Percentiles rank a stretch among this genome's conserved stretches.
Evolutionary conservation across 1,139 yeast species (phyloP).

Genomic region (Candida pseudoviswanathii): DNA sequence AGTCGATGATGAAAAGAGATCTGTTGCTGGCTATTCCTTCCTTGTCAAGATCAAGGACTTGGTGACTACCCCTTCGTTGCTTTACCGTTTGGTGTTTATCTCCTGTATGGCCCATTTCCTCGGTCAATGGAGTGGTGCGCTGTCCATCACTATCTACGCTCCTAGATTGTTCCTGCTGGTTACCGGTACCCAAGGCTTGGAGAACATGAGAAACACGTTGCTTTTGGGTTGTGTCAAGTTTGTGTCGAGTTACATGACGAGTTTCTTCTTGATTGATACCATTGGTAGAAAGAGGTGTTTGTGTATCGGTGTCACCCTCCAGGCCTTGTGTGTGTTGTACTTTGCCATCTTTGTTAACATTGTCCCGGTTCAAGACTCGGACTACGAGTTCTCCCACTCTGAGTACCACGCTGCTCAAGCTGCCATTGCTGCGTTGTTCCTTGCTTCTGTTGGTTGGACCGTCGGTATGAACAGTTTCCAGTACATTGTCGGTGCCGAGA

Average conservation of each 20-base stretch:
- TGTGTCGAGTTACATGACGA: conserved; percentile 37
- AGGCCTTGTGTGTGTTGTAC: conserved; percentile 27
- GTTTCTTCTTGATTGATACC: conserved; percentile 44
- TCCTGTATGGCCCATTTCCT: conserved; percentile 46
- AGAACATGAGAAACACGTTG: conserved; percentile 42
- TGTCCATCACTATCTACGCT: conserved; percentile 56
- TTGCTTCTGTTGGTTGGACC: conserved; percentile 59
- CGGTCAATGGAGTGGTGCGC: conserved; percentile 62
- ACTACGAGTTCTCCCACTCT: conserved; percentile 24
- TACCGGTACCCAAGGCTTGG: conserved; percentile 35
- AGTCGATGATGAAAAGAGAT: conserved; percentile 35
- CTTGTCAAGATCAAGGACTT: conserved; percentile 32
- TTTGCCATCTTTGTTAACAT: conserved; percentile 45
- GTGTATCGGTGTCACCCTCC: conserved; percentile 37
- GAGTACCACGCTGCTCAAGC: conserved; percentile 41
- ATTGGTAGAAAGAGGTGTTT: conserved; percentile 40
- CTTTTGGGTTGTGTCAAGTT: conserved; percentile 46
- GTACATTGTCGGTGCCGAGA: conserved; percentile 56
- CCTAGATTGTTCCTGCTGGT: conserved; percentile 51
- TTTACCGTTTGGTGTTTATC: conserved; percentile 42
- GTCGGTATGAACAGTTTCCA: conserved; percentile 61
- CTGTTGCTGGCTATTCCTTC: conserved; percentile 27
- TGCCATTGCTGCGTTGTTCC: conserved; percentile 50
- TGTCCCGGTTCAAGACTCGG: conserved; percentile 41
- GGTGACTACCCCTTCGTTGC: conserved; percentile 31